phyloP scores from a whole-genome alignment of 2,329 filamentous ascomycete genomes.

The Curvularia verruculosa region DNA sequence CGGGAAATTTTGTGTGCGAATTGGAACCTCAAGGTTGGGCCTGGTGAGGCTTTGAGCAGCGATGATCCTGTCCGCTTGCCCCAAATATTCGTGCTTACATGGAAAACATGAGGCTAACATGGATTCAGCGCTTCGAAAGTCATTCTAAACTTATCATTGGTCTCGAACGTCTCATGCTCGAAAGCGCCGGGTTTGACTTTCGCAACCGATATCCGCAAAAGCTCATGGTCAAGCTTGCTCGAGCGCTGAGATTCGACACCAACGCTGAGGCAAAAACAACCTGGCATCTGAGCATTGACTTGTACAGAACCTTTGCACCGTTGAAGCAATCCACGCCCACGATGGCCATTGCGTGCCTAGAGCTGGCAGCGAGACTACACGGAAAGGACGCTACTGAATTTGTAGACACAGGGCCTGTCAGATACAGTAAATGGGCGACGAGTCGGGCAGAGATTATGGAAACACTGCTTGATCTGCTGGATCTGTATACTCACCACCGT shows the following conservation, averaged over 20 bases:
- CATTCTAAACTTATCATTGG: conserved; percentile 83
- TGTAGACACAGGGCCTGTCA: conserved; percentile 51
- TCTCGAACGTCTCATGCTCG: conserved; percentile 89
- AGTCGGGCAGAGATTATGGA: conserved; percentile 61
- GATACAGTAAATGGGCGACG: conserved; percentile 55
- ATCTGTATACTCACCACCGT: conserved; percentile 87
- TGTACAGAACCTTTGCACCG: conserved; percentile 91
- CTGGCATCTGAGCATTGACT: conserved; percentile 83
- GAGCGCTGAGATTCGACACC: conserved; percentile 62
- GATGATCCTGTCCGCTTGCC: conserved; percentile 74
- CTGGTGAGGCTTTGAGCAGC: conserved; percentile 71
- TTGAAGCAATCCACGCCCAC: conserved; percentile 88
- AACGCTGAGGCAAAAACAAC: conserved; percentile 68
- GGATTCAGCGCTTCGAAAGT: conserved; percentile 74
- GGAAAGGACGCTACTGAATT: conserved; percentile 61
- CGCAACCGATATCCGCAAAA: conserved; percentile 87
- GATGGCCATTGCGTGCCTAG: conserved; percentile 80
- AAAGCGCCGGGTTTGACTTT: conserved; percentile 93
- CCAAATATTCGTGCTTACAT: neutral
- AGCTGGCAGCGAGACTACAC: conserved; percentile 76
- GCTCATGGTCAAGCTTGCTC: conserved; percentile 78
- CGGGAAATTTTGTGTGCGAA: conserved; percentile 89
- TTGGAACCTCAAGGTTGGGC: conserved; percentile 77
- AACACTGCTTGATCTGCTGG: conserved; percentile 86
- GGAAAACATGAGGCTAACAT: conserved; percentile 1